Conservation (phyloP, 2,329 filamentous ascomycete genomes). For the Cladorrhinum sp. region DNA sequence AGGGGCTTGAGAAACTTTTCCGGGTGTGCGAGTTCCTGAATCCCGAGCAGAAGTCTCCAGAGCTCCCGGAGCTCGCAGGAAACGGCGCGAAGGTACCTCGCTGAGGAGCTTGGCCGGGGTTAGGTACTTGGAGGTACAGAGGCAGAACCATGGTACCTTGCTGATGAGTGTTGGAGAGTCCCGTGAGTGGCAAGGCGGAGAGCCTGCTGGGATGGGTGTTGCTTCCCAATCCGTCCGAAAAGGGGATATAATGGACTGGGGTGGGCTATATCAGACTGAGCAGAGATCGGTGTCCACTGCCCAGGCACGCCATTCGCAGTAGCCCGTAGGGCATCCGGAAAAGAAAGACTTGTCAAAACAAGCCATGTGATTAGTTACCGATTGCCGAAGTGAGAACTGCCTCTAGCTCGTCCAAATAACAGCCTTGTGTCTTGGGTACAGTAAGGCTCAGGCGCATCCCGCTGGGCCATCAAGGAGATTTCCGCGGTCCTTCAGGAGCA, state of each 20-base stretch:
- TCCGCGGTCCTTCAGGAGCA: not conserved
- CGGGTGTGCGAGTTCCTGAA: not conserved
- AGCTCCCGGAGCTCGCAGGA: constrained; percentile 16
- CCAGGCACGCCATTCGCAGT: constrained; percentile 23
- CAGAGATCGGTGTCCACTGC: constrained; percentile 26
- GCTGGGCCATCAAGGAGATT: not conserved
- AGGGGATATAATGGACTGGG: constrained; percentile 30
- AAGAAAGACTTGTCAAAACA: constrained; percentile 17
- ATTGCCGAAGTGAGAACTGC: constrained; percentile 30
- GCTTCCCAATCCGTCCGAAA: constrained; percentile 26
- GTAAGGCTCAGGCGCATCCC: not conserved
- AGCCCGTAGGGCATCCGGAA: constrained; percentile 25
- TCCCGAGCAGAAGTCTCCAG: not conserved
- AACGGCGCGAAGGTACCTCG: constrained; percentile 18
- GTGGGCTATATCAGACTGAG: constrained; percentile 30
- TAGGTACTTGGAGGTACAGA: constrained; percentile 23
- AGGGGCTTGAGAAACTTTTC: constrained; percentile 7
- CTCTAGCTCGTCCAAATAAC: not conserved
- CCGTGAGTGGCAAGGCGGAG: constrained; percentile 25
- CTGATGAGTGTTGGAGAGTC: constrained; percentile 21
- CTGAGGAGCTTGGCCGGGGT: constrained; percentile 4
- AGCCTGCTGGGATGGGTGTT: constrained; percentile 20
- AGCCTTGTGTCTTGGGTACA: not conserved
- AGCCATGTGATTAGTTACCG: constrained; percentile 29
- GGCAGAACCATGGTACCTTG: constrained; percentile 21